Conservation (phyloP, 345 rosid species). For the Leavenworthia alabamica region DNA sequence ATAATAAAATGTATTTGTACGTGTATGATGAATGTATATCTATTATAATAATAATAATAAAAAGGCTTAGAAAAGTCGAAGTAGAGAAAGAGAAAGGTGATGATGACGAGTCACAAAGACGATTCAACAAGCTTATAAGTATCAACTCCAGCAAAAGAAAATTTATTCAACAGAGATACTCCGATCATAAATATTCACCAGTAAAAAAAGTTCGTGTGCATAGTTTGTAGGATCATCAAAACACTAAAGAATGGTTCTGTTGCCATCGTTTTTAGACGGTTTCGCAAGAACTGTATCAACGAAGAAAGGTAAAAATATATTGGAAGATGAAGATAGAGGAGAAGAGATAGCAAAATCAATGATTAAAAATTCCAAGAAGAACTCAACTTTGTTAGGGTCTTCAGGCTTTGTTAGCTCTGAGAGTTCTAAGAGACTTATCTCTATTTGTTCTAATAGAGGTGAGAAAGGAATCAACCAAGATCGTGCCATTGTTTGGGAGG, state of each 20-base stretch:
- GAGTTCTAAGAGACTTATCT: constrained; percentile 44
- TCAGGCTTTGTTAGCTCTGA: constrained; percentile 47
- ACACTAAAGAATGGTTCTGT: constrained; percentile 36
- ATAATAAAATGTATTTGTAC: neutral
- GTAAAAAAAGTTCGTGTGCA: neutral
- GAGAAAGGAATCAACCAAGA: constrained; percentile 83
- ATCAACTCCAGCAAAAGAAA: constrained; percentile 11
- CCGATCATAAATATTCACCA: constrained; percentile 18
- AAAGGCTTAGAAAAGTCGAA: constrained; percentile 17
- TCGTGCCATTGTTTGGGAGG: constrained; percentile 79
- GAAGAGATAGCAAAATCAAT: constrained; percentile 56
- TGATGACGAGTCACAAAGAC: constrained; percentile 27
- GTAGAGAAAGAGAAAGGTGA: constrained; percentile 10
- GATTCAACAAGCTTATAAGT: constrained; percentile 23
- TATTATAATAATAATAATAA: neutral
- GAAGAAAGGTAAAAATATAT: constrained; percentile 41
- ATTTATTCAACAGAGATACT: constrained; percentile 7
- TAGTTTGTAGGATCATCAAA: constrained; percentile 17
- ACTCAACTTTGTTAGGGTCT: constrained; percentile 48
- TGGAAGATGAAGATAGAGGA: constrained; percentile 38
- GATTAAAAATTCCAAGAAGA: constrained; percentile 68
- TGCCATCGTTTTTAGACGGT: constrained; percentile 62
- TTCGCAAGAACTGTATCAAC: constrained; percentile 49
- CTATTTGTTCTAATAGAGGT: constrained; percentile 73
- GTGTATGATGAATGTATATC: neutral